A percentile compares a stretch with the other conserved stretches of the same genome.
These are phyloP conservation scores for Moniliophthora roreri DNA, from an alignment of 1,284 basidiomycete species.

Conservation along the genomic window DNA sequence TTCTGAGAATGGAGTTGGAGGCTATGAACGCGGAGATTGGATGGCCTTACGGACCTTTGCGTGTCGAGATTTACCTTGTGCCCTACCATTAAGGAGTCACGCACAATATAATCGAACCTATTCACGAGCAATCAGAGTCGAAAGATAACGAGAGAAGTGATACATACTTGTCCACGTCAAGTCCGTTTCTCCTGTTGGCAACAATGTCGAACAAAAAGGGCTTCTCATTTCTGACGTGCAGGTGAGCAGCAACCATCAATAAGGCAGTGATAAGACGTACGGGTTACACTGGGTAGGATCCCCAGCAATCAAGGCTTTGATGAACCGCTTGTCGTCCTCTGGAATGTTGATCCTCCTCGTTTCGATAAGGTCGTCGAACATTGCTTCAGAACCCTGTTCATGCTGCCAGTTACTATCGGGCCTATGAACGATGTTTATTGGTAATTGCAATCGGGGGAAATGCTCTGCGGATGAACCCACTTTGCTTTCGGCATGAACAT, in stretches of 20 bases:
- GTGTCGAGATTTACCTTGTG: conserved; percentile 35
- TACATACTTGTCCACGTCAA: conserved; percentile 78
- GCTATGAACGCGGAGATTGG: not conserved
- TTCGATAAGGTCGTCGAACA: conserved; percentile 62
- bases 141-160: conserved; percentile 1
- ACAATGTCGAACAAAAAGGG: conserved; percentile 70
- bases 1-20: not conserved
- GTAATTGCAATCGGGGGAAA: not conserved
- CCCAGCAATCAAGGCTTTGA: conserved; percentile 71
- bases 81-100: conserved; percentile 70
- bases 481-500: conserved; percentile 59
- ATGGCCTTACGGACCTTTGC: conserved; percentile 2
- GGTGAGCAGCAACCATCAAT: not conserved
- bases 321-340: conserved; percentile 47
- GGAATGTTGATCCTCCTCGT: conserved; percentile 47
- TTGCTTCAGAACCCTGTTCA: conserved; percentile 70
- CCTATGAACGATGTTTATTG: conserved; percentile 20
- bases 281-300: conserved; percentile 37
- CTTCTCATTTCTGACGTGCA: conserved; percentile 35
- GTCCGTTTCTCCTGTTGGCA: conserved; percentile 72
- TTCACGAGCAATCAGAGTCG: not conserved
- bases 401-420: conserved; percentile 56
- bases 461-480: conserved; percentile 34
- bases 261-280: conserved; percentile 27
- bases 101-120: conserved; percentile 76